Evolutionary conservation across 148 eudicot genomes (phyloP).

Genomic region (Heliosperma pusillum): DNA sequence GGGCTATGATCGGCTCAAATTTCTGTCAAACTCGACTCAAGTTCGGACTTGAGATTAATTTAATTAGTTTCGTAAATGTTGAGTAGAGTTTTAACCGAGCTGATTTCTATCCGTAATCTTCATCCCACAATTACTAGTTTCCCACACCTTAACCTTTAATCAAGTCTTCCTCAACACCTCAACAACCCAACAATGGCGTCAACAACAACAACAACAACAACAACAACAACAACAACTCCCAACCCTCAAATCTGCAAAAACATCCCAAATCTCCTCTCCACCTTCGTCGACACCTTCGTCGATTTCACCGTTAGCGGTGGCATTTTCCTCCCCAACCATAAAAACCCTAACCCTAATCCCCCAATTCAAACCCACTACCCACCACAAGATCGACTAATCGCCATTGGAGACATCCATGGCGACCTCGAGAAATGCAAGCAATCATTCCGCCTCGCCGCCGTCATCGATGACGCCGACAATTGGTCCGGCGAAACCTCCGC

Average conservation of each 20-base stretch:
- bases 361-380: slow-evolving; percentile 40
- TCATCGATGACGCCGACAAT: slow-evolving; percentile 48
- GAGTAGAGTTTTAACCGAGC: no score
- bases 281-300: slow-evolving; percentile 66
- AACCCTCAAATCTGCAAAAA: slow-evolving; percentile 38
- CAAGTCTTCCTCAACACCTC: background rate
- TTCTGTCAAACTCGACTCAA: no score
- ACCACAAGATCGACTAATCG: slow-evolving; percentile 59
- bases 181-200: background rate
- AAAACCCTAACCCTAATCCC: slow-evolving; percentile 27
- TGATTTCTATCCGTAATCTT: no score
- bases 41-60: no score
- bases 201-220: no score
- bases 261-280: slow-evolving; percentile 54
- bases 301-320: slow-evolving; percentile 70
- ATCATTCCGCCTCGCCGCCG: slow-evolving; percentile 59
- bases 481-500: slow-evolving; percentile 81
- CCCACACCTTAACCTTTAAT: no score
- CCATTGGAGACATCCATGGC: slow-evolving; percentile 88
- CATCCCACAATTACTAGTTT: no score
- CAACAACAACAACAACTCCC: slow-evolving; percentile 10
- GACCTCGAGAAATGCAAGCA: slow-evolving; percentile 69
- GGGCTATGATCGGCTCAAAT: no score
- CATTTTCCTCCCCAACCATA: slow-evolving; percentile 42
- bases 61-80: no score